These are phyloP conservation scores for Pachyrhizus erosus DNA, from an alignment of 306 rosid genomes.

Conservation along the genomic window DNA sequence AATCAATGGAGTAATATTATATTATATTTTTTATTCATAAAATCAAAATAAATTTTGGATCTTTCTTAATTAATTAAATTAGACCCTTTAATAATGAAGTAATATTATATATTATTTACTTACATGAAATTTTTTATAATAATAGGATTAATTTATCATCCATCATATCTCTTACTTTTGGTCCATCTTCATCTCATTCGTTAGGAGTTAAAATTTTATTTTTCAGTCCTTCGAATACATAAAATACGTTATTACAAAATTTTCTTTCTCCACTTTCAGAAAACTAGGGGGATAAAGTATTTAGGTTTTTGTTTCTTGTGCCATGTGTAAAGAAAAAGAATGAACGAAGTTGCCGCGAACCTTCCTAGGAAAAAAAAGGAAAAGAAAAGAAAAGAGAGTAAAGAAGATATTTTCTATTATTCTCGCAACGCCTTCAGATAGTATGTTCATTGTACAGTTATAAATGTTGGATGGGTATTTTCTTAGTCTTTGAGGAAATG, in stretches of 20 bases:
- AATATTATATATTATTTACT: no score
- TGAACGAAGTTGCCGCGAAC: background rate
- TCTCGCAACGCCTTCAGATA: background rate
- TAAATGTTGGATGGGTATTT: background rate
- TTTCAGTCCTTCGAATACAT: background rate
- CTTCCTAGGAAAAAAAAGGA: background rate
- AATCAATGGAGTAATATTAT: no score
- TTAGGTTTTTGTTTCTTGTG: background rate
- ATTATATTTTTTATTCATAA: no score
- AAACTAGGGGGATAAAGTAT: background rate
- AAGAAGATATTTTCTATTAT: background rate
- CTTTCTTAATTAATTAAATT: no score
- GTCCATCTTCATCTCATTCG: background rate
- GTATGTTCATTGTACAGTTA: background rate
- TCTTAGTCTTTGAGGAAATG: background rate
- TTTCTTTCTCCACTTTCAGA: background rate
- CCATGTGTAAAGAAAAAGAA: background rate
- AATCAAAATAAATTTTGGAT: no score
- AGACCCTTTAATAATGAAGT: no score
- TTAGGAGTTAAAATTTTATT: background rate
- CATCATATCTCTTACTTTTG: background rate
- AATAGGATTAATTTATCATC: background rate
- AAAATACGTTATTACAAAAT: background rate
- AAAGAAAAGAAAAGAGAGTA: background rate
- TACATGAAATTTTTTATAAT: no score